These are phyloP conservation scores for Buxus sempervirens DNA, from an alignment of 164 flowering plant species.

Conservation along the genomic window DNA sequence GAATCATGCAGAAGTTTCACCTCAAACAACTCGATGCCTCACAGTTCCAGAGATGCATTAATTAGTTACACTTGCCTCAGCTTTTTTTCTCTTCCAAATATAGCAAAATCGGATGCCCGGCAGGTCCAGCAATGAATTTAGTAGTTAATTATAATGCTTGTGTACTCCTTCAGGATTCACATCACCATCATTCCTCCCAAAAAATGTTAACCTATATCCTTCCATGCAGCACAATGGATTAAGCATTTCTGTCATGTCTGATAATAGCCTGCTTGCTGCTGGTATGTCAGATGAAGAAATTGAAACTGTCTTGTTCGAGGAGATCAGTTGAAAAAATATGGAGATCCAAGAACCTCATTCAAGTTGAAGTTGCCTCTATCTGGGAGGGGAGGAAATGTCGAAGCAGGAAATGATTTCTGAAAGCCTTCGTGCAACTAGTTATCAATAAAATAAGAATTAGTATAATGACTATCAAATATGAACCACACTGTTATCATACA, in stretches of 20 bases:
- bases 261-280: background rate
- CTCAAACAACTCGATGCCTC: too few species aligned
- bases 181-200: background rate
- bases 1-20: too few species aligned
- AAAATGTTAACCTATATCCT: background rate
- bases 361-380: slow-evolving; percentile 80
- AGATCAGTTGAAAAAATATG: slow-evolving; percentile 81
- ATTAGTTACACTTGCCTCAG: too few species aligned
- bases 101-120: too few species aligned
- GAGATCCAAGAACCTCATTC: slow-evolving; percentile 63
- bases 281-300: background rate
- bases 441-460: slow-evolving; percentile 2
- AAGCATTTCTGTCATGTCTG: background rate
- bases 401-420: slow-evolving; percentile 59
- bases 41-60: too few species aligned
- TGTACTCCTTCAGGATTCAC: background rate
- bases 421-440: slow-evolving; percentile 82
- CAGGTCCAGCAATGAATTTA: too few species aligned
- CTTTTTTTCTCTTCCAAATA: too few species aligned
- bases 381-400: slow-evolving; percentile 74
- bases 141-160: too few species aligned
- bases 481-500: background rate
- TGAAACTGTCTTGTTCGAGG: background rate
- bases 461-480: too few species aligned
- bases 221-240: background rate